Base-by-base conservation (phyloP, 2,329 filamentous ascomycete species). In the Scytalidium sp. region DNA sequence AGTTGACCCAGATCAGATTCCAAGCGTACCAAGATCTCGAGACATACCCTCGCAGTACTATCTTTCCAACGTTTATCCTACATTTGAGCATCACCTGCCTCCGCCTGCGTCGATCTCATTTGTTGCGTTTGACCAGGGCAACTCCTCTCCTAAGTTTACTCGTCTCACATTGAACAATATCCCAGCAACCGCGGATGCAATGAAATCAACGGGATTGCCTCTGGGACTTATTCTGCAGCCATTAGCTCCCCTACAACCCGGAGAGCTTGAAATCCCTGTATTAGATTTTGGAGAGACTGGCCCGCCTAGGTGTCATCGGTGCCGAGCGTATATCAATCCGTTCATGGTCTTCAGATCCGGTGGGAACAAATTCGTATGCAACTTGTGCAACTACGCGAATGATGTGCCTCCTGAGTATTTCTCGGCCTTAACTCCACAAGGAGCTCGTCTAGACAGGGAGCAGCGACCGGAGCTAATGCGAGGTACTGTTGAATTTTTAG, bases 321-420 rank as follows among this genome's bases (percentile, higher is more conserved):
- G 94, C 74, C 82, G 94, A 65, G 88, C 93, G 13, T 99, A 99
- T 71, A 95, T 99, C 72, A 99, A 99, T 65, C 94, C 94, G 2
- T 99, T 99, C 67, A 97, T 99, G 94, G 88, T 92, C 65, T 99
- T 99, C 78, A 83, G 88, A 51, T 87, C 88, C 15, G 93, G 93
- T 32, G 94, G 94, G 50, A 96, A 93, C 72, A 96, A 96, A 67
- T 95, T 96, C 67, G 90, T 96, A 46, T 99, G 94, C 75, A 99
- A 99, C 65, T 89, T 99, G 72, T 99, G 94, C 73, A 94, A 88
- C 19, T 96, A 97, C 67, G 91, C 94, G 45, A 99, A 97, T 66
- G 94, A 99, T 64, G 95, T 95, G 1, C 76, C 90, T 0, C 72
- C 88, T 1, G 93, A 97, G 65, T 99, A 99, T 70, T 99, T 96